Percentiles rank a stretch among this genome's conserved stretches.
phyloP scores from a whole-genome alignment of 352 stramenopile species.

The Phytopythium helicoides region DNA sequence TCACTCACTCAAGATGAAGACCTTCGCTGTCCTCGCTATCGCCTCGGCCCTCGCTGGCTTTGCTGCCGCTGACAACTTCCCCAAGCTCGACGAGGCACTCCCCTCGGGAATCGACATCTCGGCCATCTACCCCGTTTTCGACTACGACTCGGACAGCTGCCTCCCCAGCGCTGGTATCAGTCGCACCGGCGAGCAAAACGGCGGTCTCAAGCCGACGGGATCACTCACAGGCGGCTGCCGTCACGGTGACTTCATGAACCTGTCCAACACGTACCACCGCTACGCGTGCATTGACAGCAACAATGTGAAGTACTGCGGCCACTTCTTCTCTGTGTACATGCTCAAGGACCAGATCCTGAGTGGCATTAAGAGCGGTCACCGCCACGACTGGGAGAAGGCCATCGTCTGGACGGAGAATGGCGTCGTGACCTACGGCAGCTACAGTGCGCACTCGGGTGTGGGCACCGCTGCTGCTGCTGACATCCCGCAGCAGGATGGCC shows the following conservation, averaged over 20 bases:
- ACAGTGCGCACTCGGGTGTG: conserved; percentile 5
- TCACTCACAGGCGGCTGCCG: conserved; percentile 11
- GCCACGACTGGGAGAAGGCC: conserved; percentile 42
- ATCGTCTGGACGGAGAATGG: conserved; percentile 29
- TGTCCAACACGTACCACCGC: conserved; percentile 16
- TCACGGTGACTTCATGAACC: conserved; percentile 10
- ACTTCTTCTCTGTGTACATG: conserved; percentile 11
- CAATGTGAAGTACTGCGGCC: conserved; percentile 9
- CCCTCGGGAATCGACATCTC: conserved; percentile 30
- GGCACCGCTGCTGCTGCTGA: neutral
- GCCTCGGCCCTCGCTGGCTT: conserved; percentile 9
- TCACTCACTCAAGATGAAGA: conserved; percentile 8
- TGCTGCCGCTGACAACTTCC: conserved; percentile 14
- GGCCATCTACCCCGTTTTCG: conserved; percentile 2
- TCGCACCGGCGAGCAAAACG: conserved; percentile 17
- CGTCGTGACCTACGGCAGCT: conserved; percentile 4
- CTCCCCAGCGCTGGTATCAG: conserved; percentile 38
- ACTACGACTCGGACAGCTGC: conserved; percentile 19
- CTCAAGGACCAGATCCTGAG: conserved; percentile 8
- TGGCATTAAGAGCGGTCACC: conserved; percentile 15
- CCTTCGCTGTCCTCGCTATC: conserved; percentile 10
- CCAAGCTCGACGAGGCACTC: conserved; percentile 17
- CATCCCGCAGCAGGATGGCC: conserved; percentile 5
- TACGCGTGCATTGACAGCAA: conserved; percentile 10
- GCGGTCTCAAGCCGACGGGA: conserved; percentile 27